Base-by-base conservation (phyloP, 2,329 filamentous ascomycete species). In the Thermochaetoides dissita region DNA sequence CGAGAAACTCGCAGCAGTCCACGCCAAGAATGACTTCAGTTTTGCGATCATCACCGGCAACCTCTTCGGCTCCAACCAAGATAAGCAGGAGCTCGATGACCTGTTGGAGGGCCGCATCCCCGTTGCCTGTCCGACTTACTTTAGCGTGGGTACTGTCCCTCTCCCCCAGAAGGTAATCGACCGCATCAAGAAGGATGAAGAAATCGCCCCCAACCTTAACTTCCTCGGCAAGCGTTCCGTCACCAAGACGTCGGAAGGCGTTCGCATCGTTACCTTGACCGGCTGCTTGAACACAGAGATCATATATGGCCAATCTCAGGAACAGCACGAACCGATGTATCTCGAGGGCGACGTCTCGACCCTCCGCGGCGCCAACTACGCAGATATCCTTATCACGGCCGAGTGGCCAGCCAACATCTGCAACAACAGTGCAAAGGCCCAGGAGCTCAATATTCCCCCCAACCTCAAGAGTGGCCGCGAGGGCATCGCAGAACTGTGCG, bases 171-270 rank as follows among this genome's bases (percentile, higher is more conserved):
- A 67, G 30, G 74, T 95, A 17, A 67, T 82, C 12, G 74, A 83
- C 55, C 87, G 79, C 57, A 71, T 96, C 40, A 73, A 85, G 55
- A 72, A 73, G 31, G 76, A 82, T 48, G 80, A 79, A 55, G 76
- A 80, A 52, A 71, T 98, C 11, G 94, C 87, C 58, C 72, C 81
- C n/a, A 96, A 98, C 57, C 73, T 98, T 8, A 84, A 85, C 61
- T 94, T 82, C 55, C 74, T 98, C 1, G 88, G 84, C 44, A 93
- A 91, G 61, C 80, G 86, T 54, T 85, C 84, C 47, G 79, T 81
- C 10, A 81, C 86, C 40, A 96, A 91, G 59, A 96, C 89, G 0
- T 81, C 84, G 0, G 88, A 95, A 50, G 89, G 88, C 1, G 69
- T 96, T 37, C 79, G 82, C 39, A 87, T 98, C 47, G 84, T 89